Percentiles rank a stretch among this genome's conserved stretches.
Evolutionary conservation across 768 basidiomycete genomes (phyloP).

Genomic region (Trametes elegans): DNA sequence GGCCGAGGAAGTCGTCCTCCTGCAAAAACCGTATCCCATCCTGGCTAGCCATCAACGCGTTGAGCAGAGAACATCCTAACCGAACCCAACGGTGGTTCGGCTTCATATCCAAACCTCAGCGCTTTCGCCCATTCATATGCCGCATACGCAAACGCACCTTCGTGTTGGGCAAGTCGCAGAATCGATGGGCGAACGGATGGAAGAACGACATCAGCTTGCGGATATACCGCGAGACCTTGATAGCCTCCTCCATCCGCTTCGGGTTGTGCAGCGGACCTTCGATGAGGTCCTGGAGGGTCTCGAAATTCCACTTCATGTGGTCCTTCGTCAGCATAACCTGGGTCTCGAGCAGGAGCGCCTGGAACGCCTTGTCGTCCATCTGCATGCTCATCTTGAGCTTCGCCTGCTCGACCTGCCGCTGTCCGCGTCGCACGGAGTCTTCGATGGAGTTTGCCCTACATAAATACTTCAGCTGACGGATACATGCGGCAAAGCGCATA

Average conservation of each 20-base stretch:
- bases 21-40: conserved; percentile 83
- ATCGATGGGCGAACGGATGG: conserved; percentile 85
- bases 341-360: conserved; percentile 79
- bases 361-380: conserved; percentile 94
- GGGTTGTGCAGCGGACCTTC: conserved; percentile 92
- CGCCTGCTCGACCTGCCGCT: conserved; percentile 86
- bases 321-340: conserved; percentile 90
- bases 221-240: conserved; percentile 85
- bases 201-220: conserved; percentile 92
- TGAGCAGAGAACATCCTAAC: conserved; percentile 78
- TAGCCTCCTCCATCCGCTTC: conserved; percentile 91
- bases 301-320: conserved; percentile 89
- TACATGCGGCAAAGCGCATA: not conserved
- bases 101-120: conserved; percentile 36
- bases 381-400: conserved; percentile 89
- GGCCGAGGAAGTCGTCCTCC: conserved; percentile 83
- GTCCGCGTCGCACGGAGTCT: conserved; percentile 83
- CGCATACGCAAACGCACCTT: conserved; percentile 41
- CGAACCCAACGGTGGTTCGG: conserved; percentile 81
- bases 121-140: not conserved
- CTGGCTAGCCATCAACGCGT: conserved; percentile 75
- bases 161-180: conserved; percentile 75
- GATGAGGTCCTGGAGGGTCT: conserved; percentile 81
- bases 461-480: not conserved
- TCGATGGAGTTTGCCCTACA: conserved; percentile 76